Base-by-base conservation (phyloP, 768 basidiomycete genomes). In the Pisolithus sp. region DNA sequence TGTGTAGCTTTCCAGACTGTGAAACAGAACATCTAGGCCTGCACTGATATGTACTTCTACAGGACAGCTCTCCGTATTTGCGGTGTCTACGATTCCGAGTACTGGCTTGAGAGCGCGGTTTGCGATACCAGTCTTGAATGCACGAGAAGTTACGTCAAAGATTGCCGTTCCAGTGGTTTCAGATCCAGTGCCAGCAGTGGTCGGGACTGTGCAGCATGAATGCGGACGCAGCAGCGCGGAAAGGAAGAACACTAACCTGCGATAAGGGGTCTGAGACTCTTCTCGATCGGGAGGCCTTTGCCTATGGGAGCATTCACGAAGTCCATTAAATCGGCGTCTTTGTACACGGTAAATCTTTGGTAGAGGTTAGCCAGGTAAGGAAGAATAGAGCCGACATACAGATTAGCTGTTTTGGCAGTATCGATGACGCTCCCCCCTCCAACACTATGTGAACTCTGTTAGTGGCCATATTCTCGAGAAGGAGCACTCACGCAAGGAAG, bases 301-400 rank as follows among this genome's bases (percentile, higher is more conserved):
- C 95, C 95, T 49, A 97, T 76, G 0, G 95, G 95, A 1, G 95
- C 93, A 63, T 97, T 98, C 69, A 97, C 89, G 67, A 95, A 98
- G 66, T 98, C 95, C 73, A 93, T 87, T 9, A 97, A 73, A 62
- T 96, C 90, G 1, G 89, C 81, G 56, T 97, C 91, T 58, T 86
- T 86, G 75, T 97, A 97, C 10, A 90, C 89, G 0, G 88, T 78
- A 68, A 93, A 94, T 53, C 89, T 91, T 34, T 18, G 54, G 9
- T 3, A 20, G 20, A 37, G 13, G 50, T 64, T 39, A 56, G 49
- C 7, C 45, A 7, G 50, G n/a, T 15, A 45, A 7, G 44, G 15
- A 0, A 4, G 23, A 8, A 5, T 20, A 23, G 45, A 38, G 31
- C n/a, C 12, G 17, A 60, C 77, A 48, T 64, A 89, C 81, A 98